Evolutionary conservation across 108 stramenopile genomes (phyloP).

Genomic region (Cyclotella kingstonii): DNA sequence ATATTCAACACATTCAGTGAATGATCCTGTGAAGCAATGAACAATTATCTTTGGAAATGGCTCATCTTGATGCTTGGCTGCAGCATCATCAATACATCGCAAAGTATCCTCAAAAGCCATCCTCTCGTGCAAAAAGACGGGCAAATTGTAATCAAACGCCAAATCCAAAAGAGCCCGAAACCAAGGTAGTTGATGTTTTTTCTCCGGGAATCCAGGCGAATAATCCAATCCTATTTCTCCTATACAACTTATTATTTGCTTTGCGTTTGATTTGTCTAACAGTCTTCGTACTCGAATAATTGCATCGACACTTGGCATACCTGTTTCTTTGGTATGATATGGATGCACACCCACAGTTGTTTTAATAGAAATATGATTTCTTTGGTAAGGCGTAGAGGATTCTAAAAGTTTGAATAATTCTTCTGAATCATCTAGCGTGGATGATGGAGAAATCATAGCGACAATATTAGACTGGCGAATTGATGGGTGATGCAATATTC

Average conservation of each 20-base stretch:
- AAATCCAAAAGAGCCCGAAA: conserved; percentile 63
- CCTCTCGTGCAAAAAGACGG: conserved; percentile 80
- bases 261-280: conserved; percentile 7
- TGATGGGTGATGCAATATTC: conserved; percentile 45
- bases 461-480: conserved; percentile 47
- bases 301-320: conserved; percentile 1
- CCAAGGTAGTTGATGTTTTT: conserved; percentile 57
- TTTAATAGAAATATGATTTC: conserved; percentile 26
- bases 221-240: conserved; percentile 82
- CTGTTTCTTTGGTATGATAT: conserved; percentile 59
- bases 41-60: conserved; percentile 55
- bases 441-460: conserved; percentile 71
- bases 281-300: conserved; percentile 16
- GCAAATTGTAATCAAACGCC: conserved; percentile 58
- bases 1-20: conserved; percentile 59
- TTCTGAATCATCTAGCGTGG: conserved; percentile 63
- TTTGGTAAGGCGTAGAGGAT: conserved; percentile 13
- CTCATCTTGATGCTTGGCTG: conserved; percentile 23
- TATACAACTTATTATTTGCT: conserved; percentile 47
- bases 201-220: conserved; percentile 71
- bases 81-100: conserved; percentile 48
- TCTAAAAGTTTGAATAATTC: conserved; percentile 14
- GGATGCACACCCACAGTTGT: conserved; percentile 81
- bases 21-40: conserved; percentile 86
- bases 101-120: conserved; percentile 67